Base-by-base conservation (phyloP, 148 eudicot genomes). In the Rhododendron henanense region DNA sequence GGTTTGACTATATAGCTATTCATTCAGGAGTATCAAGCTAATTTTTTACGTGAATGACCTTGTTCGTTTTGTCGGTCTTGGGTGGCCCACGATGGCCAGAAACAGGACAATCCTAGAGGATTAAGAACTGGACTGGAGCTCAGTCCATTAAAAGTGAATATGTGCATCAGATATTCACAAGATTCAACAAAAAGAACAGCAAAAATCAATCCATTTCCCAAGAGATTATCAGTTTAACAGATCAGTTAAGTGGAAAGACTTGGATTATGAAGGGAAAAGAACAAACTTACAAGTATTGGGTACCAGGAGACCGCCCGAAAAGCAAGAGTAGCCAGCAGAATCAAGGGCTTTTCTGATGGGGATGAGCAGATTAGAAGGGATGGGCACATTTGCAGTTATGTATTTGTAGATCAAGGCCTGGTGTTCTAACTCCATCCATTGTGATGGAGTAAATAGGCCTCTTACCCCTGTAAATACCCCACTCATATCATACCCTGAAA, bases 351-450 rank as follows among this genome's bases (percentile, higher is more conserved):
- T 94, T 74, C 89, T 88, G 75, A 94, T 91, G 65, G 95, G 94
- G 47, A 88, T 82, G 61, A 94, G 92, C 15, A 94, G 93, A 94
- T 88, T 88, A 80, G 90, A 80, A 75, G 96, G 95, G 13, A 94
- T 87, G 0, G 94, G 94, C 5, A 90, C 87, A 86, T 94, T 92
- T 45, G 93, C 92, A 87, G 82, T 90, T 50, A 94, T 90, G 84
- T 94, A 91, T 84, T 92, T 94, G 88, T 91, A 94, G 88, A 94
- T 93, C 93, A 94, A 87, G n/a, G 96, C 95, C 82, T 94, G 96
- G 28, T 94, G 96, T 82, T 94, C 92, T 3, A 94, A 79, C 87
- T 94, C 95, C 92, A 93, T 90, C 94, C 93, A 94, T 39, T 94
- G 96, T 74, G 94, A 92, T 33, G 92, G 91, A 77, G 96, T 93